Conservation (phyloP, 2,329 filamentous ascomycete species). For the Penicillium glabrum region DNA sequence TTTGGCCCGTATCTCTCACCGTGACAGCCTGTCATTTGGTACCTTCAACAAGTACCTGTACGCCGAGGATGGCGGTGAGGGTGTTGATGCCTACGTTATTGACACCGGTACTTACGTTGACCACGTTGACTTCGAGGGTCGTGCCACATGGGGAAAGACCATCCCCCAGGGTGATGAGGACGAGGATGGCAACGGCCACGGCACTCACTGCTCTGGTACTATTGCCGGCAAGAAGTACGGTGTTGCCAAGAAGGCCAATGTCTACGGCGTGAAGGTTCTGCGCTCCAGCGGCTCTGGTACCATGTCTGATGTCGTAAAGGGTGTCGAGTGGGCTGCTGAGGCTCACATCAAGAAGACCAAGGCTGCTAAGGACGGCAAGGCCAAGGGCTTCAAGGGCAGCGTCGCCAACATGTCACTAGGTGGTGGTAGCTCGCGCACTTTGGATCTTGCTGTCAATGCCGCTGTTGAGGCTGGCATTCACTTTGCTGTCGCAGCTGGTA, state of each 20-base stretch:
- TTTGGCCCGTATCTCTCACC: constrained; percentile 95
- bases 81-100: constrained; percentile 97
- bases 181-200: constrained; percentile 94
- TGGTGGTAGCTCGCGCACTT: constrained; percentile 90
- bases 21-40: constrained; percentile 79
- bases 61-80: constrained; percentile 84
- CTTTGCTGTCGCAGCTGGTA: constrained; percentile 97
- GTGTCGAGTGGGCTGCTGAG: constrained; percentile 90
- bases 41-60: constrained; percentile 99
- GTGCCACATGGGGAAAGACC: constrained; percentile 95
- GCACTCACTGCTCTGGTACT: constrained; percentile 98
- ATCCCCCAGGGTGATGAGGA: constrained; percentile 83
- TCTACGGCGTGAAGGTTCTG: constrained; percentile 98
- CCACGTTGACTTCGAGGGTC: constrained; percentile 96
- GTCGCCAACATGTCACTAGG: constrained; percentile 99
- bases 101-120: constrained; percentile 93
- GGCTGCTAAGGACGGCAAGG: constrained; percentile 80
- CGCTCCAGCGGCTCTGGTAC: constrained; percentile 95
- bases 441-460: constrained; percentile 91
- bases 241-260: constrained; percentile 97
- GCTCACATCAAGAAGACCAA: constrained; percentile 74
- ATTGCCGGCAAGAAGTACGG: constrained; percentile 98
- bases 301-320: constrained; percentile 98
- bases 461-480: constrained; percentile 89
- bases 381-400: constrained; percentile 97